These are phyloP conservation scores for Ceratocystis variospora DNA, from an alignment of 2,329 filamentous ascomycete species.

Conservation along the genomic window DNA sequence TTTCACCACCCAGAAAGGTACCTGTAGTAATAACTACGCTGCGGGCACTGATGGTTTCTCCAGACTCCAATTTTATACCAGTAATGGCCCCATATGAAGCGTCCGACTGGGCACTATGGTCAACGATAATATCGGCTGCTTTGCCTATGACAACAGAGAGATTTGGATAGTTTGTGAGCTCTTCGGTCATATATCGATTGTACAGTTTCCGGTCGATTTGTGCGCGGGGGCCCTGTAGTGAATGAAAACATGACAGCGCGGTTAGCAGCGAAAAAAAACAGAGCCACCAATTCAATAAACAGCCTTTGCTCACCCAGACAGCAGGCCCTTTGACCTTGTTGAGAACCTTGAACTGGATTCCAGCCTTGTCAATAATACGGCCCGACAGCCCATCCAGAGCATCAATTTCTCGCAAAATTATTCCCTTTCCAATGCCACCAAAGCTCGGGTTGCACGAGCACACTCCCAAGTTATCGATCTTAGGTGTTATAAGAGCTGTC, in stretches of 20 bases:
- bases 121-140: conserved; percentile 72
- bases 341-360: conserved; percentile 81
- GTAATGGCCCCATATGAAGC: conserved; percentile 44
- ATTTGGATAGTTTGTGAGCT: conserved; percentile 64
- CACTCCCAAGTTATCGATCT: conserved; percentile 74
- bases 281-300: too few species aligned
- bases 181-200: conserved; percentile 77
- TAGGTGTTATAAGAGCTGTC: conserved; percentile 82
- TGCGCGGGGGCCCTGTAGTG: conserved; percentile 59
- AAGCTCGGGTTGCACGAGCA: conserved; percentile 97
- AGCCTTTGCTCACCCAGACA: conserved; percentile 52
- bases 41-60: conserved; percentile 64
- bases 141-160: conserved; percentile 71
- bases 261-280: not conserved
- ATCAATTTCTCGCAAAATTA: conserved; percentile 88
- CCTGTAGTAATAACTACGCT: conserved; percentile 91
- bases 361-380: conserved; percentile 81
- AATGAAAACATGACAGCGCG: not conserved
- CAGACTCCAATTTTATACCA: conserved; percentile 75
- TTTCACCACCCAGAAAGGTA: conserved; percentile 89
- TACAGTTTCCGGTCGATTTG: conserved; percentile 91
- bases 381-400: conserved; percentile 83
- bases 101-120: conserved; percentile 40
- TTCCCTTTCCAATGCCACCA: conserved; percentile 96
- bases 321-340: conserved; percentile 86